Evolutionary conservation across 768 basidiomycete species (phyloP).

Genomic region (Tubosaeta sp.): DNA sequence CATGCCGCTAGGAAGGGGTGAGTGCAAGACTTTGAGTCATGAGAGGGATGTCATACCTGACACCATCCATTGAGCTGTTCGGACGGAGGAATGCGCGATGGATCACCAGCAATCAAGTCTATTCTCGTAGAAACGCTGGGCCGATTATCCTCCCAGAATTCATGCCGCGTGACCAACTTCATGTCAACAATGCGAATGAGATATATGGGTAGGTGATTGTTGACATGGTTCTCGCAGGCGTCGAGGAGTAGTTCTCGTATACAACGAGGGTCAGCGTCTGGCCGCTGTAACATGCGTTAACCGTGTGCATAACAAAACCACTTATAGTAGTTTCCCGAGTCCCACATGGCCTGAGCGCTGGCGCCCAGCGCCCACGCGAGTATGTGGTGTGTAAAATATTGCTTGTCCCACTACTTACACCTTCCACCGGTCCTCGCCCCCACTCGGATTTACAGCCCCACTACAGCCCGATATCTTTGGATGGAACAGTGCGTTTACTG

Average conservation of each 20-base stretch:
- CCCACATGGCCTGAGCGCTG: too few species aligned
- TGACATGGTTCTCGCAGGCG: not conserved
- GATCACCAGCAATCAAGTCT: not conserved
- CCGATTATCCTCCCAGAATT: not conserved
- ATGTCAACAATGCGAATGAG: constrained; percentile 2
- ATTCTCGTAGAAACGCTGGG: not conserved
- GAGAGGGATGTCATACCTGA: not conserved
- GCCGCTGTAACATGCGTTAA: too few species aligned
- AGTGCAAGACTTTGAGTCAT: not conserved
- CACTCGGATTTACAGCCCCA: too few species aligned
- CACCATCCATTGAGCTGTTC: not conserved
- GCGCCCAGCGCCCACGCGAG: too few species aligned
- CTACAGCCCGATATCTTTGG: too few species aligned
- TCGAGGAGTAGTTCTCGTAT: not conserved
- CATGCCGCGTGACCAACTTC: not conserved
- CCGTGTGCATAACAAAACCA: too few species aligned
- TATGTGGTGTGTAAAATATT: too few species aligned
- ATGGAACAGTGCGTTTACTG: too few species aligned
- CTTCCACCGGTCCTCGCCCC: too few species aligned
- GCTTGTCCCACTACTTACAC: too few species aligned
- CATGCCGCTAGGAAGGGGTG: not conserved
- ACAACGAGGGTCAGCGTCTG: not conserved
- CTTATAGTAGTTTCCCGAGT: too few species aligned
- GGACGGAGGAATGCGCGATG: not conserved
- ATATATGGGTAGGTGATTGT: constrained; percentile 2